Evolutionary conservation across 768 basidiomycete genomes (phyloP).

Genomic region (Lyophyllum atratum): DNA sequence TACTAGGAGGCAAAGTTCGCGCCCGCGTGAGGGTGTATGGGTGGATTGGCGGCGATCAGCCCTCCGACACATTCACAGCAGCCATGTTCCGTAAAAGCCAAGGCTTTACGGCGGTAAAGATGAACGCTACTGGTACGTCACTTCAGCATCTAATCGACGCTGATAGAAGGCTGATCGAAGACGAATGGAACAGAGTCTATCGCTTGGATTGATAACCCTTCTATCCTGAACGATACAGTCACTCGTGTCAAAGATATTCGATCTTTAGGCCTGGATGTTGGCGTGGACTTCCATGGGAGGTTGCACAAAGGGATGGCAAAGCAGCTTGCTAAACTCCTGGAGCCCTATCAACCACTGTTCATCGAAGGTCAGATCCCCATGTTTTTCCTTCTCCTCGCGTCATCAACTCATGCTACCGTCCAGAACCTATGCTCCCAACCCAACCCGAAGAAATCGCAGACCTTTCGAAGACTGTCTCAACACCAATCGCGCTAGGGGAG

Average conservation of each 20-base stretch:
- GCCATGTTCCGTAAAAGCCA: constrained; percentile 57
- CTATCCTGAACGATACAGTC: constrained; percentile 49
- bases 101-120: constrained; percentile 73
- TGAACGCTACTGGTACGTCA: constrained; percentile 61
- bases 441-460: constrained; percentile 65
- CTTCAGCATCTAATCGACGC: background rate
- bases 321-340: constrained; percentile 62
- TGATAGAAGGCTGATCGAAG: background rate
- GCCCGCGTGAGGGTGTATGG: constrained; percentile 60
- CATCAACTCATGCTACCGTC: background rate
- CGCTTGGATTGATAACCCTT: constrained; percentile 65
- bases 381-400: background rate
- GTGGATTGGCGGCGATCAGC: constrained; percentile 61
- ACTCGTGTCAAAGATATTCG: constrained; percentile 54
- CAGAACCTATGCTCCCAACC: constrained; percentile 60
- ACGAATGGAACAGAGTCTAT: constrained; percentile 33
- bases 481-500: constrained; percentile 65
- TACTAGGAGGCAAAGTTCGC: constrained; percentile 71
- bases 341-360: constrained; percentile 61
- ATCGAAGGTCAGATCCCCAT: constrained; percentile 49
- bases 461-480: constrained; percentile 52
- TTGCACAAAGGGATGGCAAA: constrained; percentile 72
- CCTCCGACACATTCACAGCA: constrained; percentile 50
- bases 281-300: constrained; percentile 71
- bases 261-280: constrained; percentile 61